phyloP scores from a whole-genome alignment of 1,284 basidiomycete genomes.

The Macrocybe sp. region DNA sequence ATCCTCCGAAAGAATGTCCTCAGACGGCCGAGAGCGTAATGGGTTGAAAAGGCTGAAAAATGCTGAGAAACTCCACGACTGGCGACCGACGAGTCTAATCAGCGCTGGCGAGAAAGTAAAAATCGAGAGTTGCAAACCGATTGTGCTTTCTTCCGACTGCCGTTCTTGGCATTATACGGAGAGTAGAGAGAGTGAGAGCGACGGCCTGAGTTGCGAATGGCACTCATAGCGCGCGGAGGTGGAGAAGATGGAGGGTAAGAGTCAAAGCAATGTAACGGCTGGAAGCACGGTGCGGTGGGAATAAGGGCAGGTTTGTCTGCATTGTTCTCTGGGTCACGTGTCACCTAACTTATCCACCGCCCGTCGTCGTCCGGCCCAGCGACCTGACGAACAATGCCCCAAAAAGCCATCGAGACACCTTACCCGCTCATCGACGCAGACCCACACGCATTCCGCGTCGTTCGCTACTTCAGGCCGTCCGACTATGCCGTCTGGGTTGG shows the following conservation, averaged over 20 bases:
- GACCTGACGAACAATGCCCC: conserved; percentile 47
- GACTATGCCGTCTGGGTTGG: conserved; percentile 88
- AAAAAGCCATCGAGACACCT: conserved; percentile 65
- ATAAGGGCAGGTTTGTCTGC: conserved; percentile 6
- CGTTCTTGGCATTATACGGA: too few species aligned
- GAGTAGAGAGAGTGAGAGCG: conserved; percentile 20
- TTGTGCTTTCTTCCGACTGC: too few species aligned
- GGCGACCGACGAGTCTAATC: conserved; percentile 8
- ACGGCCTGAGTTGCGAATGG: conserved; percentile 37
- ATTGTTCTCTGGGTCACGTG: conserved; percentile 13
- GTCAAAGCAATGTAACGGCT: neutral
- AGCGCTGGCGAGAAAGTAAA: neutral
- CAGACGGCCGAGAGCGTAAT: conserved; percentile 23
- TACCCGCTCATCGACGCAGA: conserved; percentile 90
- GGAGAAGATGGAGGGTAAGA: conserved; percentile 11
- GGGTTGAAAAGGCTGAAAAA: conserved; percentile 46
- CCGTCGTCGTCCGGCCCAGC: conserved; percentile 22
- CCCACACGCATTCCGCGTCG: conserved; percentile 86
- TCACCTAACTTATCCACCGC: neutral
- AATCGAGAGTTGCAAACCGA: conserved; percentile 10
- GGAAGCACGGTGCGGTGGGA: conserved; percentile 4
- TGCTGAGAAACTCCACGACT: conserved; percentile 50
- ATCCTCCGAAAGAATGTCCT: conserved; percentile 8
- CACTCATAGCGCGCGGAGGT: conserved; percentile 38
- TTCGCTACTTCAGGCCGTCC: conserved; percentile 84